Conservation (phyloP, 345 rosid species). For the Carallia brachiata region DNA sequence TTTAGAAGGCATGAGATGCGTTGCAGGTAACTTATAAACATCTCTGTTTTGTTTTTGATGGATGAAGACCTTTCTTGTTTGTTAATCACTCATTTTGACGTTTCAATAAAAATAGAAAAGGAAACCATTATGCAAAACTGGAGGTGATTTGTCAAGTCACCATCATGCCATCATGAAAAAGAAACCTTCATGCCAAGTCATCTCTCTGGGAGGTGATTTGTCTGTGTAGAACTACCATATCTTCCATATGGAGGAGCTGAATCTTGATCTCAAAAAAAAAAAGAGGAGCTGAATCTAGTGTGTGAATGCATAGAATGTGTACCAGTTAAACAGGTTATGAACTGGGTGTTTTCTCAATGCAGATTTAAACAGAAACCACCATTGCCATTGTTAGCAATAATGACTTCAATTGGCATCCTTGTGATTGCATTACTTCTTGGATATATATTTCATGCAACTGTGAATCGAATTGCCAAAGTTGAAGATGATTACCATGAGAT, state of each 20-base stretch:
- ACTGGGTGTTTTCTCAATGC: constrained; percentile 20
- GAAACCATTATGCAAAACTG: no score
- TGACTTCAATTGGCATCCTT: constrained; percentile 61
- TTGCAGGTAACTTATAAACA: constrained; percentile 65
- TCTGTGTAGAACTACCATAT: not conserved
- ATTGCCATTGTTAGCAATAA: constrained; percentile 66
- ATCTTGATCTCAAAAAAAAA: not conserved
- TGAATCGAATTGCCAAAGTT: constrained; percentile 79
- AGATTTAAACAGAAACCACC: constrained; percentile 89
- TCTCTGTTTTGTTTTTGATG: constrained; percentile 9
- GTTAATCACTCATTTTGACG: not conserved
- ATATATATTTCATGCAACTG: constrained; percentile 71
- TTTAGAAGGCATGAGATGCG: constrained; percentile 88
- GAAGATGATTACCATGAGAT: constrained; percentile 77
- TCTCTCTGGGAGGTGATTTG: not conserved
- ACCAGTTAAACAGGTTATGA: constrained; percentile 7
- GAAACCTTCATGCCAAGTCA: not conserved
- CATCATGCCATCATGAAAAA: no score
- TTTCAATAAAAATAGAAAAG: no score
- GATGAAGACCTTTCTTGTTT: not conserved
- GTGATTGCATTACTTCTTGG: constrained; percentile 82
- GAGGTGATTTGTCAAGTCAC: not conserved
- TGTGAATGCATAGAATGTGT: not conserved
- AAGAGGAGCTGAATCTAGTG: not conserved
- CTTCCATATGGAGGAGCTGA: constrained; percentile 2